Base-by-base conservation (phyloP, 1,284 basidiomycete genomes). In the Phylloboletellus chloephorus region DNA sequence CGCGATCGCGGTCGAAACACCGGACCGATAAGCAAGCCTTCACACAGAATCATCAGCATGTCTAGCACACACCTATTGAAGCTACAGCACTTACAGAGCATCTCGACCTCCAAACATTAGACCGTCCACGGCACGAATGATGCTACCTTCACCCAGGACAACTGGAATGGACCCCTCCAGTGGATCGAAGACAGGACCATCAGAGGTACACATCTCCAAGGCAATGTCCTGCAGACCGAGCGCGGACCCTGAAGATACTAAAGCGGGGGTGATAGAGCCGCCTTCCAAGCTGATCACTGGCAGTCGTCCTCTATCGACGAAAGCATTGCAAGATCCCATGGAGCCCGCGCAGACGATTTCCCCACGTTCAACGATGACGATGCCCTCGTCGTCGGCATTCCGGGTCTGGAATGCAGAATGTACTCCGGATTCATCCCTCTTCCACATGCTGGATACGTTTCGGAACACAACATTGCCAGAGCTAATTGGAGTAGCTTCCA, bases 81-180 rank as follows among this genome's bases (percentile, higher is more conserved):
- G 29, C 1, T 19, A 28, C 17, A 13, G 24, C n/a, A 71, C 84
- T 51, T 57, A 87, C 85, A 88, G 67, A 21, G 81, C 77, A 61
- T 89, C 76, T 13, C 88, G 75, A 26, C 78, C 79, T 2, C 71
- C 78, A 56, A 82, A 90, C 45, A 77, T 67, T 10, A 90, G 71
- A 1, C 88, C 89, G 55, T 93, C 89, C 7, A 73, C 74, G 2
- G 84, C 89, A 28, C 73, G 75, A 5, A 77, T 66, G 17, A 88
- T 64, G 1, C 77, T 60, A 19, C 68, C 71, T 30, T 78, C 66
- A 24, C 76, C 78, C 2, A 81, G 47, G 26, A 81, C 52, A 7
- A 54, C 48, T 0, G 81, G 79, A 7, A 76, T 58, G 17, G 52
- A 48, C 28, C 58, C 57, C 10, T 59, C 47, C 21, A 85, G 53